These are phyloP conservation scores for Articulospora tetracladia DNA, from an alignment of 495 filamentous ascomycete species.

Conservation along the genomic window DNA sequence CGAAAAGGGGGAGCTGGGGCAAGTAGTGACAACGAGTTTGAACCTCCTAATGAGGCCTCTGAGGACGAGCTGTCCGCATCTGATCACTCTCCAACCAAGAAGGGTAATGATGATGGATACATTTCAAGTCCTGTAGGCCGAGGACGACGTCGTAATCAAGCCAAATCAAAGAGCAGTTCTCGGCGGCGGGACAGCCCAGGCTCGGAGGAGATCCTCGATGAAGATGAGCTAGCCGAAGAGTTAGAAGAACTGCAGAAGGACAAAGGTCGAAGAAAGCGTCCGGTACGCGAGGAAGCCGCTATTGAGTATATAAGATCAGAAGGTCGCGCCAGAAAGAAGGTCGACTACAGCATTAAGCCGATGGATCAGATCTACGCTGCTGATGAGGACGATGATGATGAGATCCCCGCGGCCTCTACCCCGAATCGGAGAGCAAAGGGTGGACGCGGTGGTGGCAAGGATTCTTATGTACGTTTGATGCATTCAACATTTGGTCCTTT, in stretches of 20 bases:
- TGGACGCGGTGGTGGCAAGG: conserved; percentile 46
- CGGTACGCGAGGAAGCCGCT: conserved; percentile 1
- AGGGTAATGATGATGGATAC: conserved; percentile 31
- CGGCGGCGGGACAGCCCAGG: conserved; percentile 31
- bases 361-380: conserved; percentile 64
- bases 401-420: conserved; percentile 46
- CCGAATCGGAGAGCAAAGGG: conserved; percentile 60
- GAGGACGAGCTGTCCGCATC: conserved; percentile 40
- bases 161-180: conserved; percentile 34
- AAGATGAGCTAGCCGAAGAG: conserved; percentile 77
- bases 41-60: conserved; percentile 65
- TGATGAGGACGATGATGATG: conserved; percentile 65
- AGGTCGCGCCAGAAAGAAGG: conserved; percentile 52
- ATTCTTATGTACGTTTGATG: conserved; percentile 66
- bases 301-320: conserved; percentile 34
- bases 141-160: conserved; percentile 34
- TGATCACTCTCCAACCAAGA: conserved; percentile 32
- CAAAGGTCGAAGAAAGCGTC: conserved; percentile 13
- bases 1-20: conserved; percentile 47
- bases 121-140: conserved; percentile 36
- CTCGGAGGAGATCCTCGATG: conserved; percentile 61
- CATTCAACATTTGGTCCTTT: conserved; percentile 90
- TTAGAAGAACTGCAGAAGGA: conserved; percentile 33
- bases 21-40: conserved; percentile 84
- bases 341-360: conserved; percentile 73